Base-by-base conservation (phyloP, 2,329 filamentous ascomycete species). In the Tolypocladium ovalisporum region DNA sequence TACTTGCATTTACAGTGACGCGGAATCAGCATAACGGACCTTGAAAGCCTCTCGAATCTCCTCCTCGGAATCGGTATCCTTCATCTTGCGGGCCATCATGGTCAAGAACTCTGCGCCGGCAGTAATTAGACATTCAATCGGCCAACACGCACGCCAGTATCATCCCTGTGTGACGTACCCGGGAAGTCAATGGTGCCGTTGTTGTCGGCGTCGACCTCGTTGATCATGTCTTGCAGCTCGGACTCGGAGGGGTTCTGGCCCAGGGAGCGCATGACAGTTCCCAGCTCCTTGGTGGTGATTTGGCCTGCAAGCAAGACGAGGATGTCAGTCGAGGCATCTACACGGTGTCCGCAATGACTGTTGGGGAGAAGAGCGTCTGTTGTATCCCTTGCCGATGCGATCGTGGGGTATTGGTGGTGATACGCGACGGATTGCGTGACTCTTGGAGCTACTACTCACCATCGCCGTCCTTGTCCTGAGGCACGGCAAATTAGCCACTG, bases 81-180 rank as follows among this genome's bases (percentile, higher is more conserved):
- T 93, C 89, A 94, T 94, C 79, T 94, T 94, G 70, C 89, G 85
- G 60, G 89, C 89, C 89, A 94, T 94, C 89, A 94, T 94, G 62
- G 89, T 94, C 61, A 94, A 79, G 76, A 94, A 94, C 71, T 94
- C 89, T 93, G 69, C 54, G 27, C 32, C 44, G 10, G 17, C 17
- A 22, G 52, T 37, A n/a, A 42, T 55, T 40, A 52, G 34, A 22
- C 29, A 9, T 12, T 6, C 32, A 12, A 27, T 17, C 4, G 36
- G 37, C 27, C 27, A 19, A 39, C 7, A 12, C 5, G 10, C 15
- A 36, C 22, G 29, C 0, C 19, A 15, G n/a, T 32, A 15, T 10
- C 10, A 52, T 35, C 17, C 49, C 35, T 54, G 53, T 24, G 53
- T 51, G 32, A 67, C 82, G 66, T 83, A 93, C 89, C 89, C 70